Conservation (phyloP, 257 asterid species). For the Solanum sejunctum region DNA sequence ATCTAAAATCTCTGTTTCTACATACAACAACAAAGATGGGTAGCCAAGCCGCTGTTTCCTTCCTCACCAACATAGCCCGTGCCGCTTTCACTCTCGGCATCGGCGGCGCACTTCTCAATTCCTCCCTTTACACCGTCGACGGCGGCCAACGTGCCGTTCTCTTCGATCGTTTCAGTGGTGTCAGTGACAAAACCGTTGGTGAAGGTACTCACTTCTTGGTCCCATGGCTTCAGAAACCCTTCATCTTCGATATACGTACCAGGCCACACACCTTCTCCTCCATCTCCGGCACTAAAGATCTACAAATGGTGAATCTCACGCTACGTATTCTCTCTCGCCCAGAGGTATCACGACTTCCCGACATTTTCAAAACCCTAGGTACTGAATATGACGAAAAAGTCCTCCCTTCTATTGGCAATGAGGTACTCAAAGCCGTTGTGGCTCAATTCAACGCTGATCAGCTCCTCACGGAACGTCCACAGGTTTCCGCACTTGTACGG, state of each 20-base stretch:
- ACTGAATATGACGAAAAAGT: constrained; percentile 89
- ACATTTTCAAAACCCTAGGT: constrained; percentile 76
- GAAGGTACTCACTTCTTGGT: constrained; percentile 83
- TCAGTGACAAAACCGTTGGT: constrained; percentile 56
- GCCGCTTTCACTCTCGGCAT: constrained; percentile 59
- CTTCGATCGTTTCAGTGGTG: constrained; percentile 88
- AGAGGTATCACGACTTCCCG: constrained; percentile 49
- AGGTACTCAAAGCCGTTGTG: constrained; percentile 81
- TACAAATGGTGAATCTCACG: constrained; percentile 92
- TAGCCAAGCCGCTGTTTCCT: constrained; percentile 49
- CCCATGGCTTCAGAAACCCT: constrained; percentile 95
- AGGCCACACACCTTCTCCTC: constrained; percentile 83
- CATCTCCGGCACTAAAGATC: constrained; percentile 82
- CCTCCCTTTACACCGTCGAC: constrained; percentile 87
- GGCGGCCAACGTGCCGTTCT: constrained; percentile 95
- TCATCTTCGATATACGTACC: constrained; percentile 82
- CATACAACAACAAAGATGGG: constrained; percentile 26
- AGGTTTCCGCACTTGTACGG: constrained; percentile 81
- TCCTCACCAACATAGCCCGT: constrained; percentile 62
- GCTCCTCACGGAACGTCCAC: constrained; percentile 84
- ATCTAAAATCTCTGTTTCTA: background rate
- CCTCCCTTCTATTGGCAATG: constrained; percentile 90
- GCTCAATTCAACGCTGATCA: constrained; percentile 97
- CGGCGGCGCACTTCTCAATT: constrained; percentile 43
- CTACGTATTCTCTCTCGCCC: constrained; percentile 92